phyloP scores from a whole-genome alignment of 352 stramenopile genomes.

The Pythium biforme region DNA sequence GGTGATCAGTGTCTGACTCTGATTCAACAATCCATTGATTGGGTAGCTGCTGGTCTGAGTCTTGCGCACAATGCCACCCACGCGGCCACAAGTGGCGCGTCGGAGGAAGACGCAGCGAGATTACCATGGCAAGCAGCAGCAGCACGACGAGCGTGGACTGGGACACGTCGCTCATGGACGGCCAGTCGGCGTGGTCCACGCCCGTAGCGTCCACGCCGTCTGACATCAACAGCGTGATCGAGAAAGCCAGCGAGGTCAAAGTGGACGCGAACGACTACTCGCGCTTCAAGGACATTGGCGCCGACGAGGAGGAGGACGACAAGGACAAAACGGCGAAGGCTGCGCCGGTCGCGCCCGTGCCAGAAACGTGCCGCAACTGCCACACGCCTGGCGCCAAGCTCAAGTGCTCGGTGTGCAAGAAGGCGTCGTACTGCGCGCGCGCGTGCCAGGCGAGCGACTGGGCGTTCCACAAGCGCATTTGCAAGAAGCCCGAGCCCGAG shows the following conservation, averaged over 20 bases:
- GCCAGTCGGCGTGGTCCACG: slow-evolving; percentile 26
- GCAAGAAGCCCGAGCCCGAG: slow-evolving; percentile 75
- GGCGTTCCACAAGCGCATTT: slow-evolving; percentile 87
- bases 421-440: slow-evolving; percentile 77
- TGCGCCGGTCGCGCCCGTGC: background rate
- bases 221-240: slow-evolving; percentile 52
- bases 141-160: slow-evolving; percentile 41
- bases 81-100: background rate
- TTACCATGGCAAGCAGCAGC: slow-evolving; percentile 1
- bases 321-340: slow-evolving; percentile 21
- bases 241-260: slow-evolving; percentile 59
- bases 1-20: background rate
- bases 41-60: background rate
- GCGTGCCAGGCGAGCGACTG: slow-evolving; percentile 83
- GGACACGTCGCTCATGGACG: slow-evolving; percentile 39
- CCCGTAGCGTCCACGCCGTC: slow-evolving; percentile 6
- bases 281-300: slow-evolving; percentile 78
- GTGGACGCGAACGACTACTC: slow-evolving; percentile 87
- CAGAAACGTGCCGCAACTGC: slow-evolving; percentile 72
- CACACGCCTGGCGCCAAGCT: slow-evolving; percentile 72
- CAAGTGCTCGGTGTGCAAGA: slow-evolving; percentile 88
- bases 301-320: slow-evolving; percentile 35
- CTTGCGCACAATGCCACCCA: background rate
- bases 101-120: background rate
- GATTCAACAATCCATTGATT: background rate